Base-by-base conservation (phyloP, 805 yeast species). In the Suhomyces prunicola region DNA sequence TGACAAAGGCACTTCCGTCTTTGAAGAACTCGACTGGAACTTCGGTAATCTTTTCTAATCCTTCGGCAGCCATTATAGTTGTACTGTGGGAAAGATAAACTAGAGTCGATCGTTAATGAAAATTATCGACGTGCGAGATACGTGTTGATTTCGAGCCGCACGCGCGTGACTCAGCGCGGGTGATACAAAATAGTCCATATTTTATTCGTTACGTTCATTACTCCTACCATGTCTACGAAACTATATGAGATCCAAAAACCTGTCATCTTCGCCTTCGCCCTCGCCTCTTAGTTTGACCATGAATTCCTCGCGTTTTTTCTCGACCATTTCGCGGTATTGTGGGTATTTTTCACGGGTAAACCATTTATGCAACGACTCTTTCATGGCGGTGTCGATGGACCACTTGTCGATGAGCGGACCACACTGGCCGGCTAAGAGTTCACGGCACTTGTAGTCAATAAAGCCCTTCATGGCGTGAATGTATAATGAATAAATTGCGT, bases 11-110 rank as follows among this genome's bases (percentile, higher is more conserved):
- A 54, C 86, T 74, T 58, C 98, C 97, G 65, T 94, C 97, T 74
- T 85, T 89, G 74, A 91, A 77, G 78, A 93, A 90, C 69, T 90
- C 97, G 58, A 85, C 81, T 64, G 98, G 97, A 56, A 89, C 87
- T 70, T 92, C 96, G 40, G 90, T 80, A 54, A 88, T 65, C 70
- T 87, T 88, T 70, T 88, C 96, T 66, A 85, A 77, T 62, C 85
- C 85, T 68, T 82, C 86, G 50, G 72, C 65, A 64, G 82, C 81
- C 79, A 74, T 75, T 55, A 19, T 60, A 53, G 46, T 49, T 44
- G 36, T 33, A 23, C 12, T 23, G 45, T 42, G 46, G 17, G 24
- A 33, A 33, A 33, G 36, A 33, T 33, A 33, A n/a, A 33, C 17
- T 47, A 33, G 50, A 44, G 45, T 42, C 7, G 31, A 23, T 40